These are phyloP conservation scores for Phallus indusiatus DNA, from an alignment of 768 basidiomycete genomes.

Conservation along the genomic window DNA sequence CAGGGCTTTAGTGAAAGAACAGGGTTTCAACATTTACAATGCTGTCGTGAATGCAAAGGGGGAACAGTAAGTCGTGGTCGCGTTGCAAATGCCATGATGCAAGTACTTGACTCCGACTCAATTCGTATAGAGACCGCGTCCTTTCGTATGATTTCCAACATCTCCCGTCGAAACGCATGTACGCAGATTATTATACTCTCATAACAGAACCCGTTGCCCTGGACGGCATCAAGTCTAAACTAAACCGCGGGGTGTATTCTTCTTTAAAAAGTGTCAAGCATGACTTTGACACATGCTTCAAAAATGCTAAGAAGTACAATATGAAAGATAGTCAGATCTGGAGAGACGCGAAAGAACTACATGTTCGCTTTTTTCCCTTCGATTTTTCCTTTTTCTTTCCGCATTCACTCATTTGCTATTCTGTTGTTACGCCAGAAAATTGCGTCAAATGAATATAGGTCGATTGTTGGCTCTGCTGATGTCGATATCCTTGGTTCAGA, in stretches of 20 bases:
- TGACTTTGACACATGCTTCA: constrained; percentile 72
- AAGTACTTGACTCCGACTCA: constrained; percentile 8
- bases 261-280: constrained; percentile 57
- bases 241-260: constrained; percentile 50
- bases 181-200: constrained; percentile 78
- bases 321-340: constrained; percentile 70
- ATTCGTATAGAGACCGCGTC: constrained; percentile 43
- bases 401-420: constrained; percentile 11
- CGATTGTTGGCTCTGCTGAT: constrained; percentile 32
- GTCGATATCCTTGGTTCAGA: constrained; percentile 29
- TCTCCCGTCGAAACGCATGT: constrained; percentile 60
- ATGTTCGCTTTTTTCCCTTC: constrained; percentile 39
- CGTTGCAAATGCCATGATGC: neutral
- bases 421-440: constrained; percentile 31
- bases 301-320: constrained; percentile 78
- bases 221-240: constrained; percentile 77
- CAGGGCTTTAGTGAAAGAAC: constrained; percentile 32
- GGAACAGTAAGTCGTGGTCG: constrained; percentile 63
- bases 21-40: constrained; percentile 66
- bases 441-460: constrained; percentile 35
- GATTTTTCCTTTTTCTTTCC: constrained; percentile 2
- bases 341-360: constrained; percentile 70
- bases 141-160: constrained; percentile 59
- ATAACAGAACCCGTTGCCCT: constrained; percentile 80
- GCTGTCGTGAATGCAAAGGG: constrained; percentile 73